A percentile compares a stretch with the other conserved stretches of the same genome.
These are phyloP conservation scores for Lentinus brumalis DNA, from an alignment of 768 basidiomycete genomes.

Conservation along the genomic window DNA sequence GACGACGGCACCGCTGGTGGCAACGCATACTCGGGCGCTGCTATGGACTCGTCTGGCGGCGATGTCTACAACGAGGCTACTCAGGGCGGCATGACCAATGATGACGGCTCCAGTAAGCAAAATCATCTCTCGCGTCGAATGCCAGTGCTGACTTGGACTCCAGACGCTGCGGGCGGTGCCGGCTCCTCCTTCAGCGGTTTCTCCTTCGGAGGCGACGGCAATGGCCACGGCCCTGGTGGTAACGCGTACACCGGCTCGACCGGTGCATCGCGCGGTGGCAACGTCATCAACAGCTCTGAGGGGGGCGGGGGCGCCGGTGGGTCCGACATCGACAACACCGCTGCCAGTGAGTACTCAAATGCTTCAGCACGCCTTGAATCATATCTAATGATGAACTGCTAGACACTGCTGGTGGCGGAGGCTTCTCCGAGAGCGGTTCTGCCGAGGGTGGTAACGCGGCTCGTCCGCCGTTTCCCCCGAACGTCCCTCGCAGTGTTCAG, in stretches of 20 bases:
- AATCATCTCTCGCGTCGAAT: background rate
- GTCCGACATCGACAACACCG: slow-evolving; percentile 14
- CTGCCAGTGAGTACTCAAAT: slow-evolving; percentile 6
- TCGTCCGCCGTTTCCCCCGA: background rate
- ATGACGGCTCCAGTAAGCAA: slow-evolving; percentile 22
- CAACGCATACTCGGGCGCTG: slow-evolving; percentile 29
- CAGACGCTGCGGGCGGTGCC: slow-evolving; percentile 19
- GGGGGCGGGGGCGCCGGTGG: background rate
- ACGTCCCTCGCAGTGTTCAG: background rate
- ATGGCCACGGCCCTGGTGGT: slow-evolving; percentile 22
- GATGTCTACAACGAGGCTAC: slow-evolving; percentile 16
- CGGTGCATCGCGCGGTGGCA: slow-evolving; percentile 20
- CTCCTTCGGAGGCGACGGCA: slow-evolving; percentile 22
- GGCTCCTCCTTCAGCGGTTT: slow-evolving; percentile 23
- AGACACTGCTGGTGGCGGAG: slow-evolving; percentile 20
- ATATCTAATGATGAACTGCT: background rate
- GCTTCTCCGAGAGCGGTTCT: slow-evolving; percentile 21
- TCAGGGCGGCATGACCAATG: slow-evolving; percentile 13
- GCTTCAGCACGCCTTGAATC: background rate
- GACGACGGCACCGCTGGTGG: slow-evolving; percentile 28
- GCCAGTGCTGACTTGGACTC: background rate
- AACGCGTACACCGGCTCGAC: slow-evolving; percentile 23
- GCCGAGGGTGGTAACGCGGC: slow-evolving; percentile 19
- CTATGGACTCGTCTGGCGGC: slow-evolving; percentile 24
- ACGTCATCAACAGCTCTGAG: slow-evolving; percentile 10